phyloP scores from a whole-genome alignment of 2,329 filamentous ascomycete genomes.

The Fusarium annulatum region DNA sequence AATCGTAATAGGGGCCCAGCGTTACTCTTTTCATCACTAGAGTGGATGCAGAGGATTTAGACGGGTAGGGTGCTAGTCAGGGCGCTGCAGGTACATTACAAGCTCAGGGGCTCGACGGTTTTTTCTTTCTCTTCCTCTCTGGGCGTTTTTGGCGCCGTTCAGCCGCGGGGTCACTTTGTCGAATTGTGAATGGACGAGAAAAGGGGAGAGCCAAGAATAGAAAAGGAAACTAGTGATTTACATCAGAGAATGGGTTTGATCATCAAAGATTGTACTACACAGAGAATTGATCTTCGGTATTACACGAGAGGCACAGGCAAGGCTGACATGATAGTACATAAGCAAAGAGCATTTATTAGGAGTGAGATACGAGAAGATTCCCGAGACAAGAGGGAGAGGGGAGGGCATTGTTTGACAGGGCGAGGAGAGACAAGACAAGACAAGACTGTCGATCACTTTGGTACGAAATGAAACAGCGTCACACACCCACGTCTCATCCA shows the following conservation, averaged over 20 bases:
- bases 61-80: not conserved
- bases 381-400: slow-evolving; percentile 6
- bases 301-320: slow-evolving; percentile 1
- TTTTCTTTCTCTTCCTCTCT: not conserved
- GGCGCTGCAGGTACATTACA: slow-evolving; percentile 6
- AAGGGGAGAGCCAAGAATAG: slow-evolving; percentile 21
- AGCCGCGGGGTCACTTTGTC: slow-evolving; percentile 26
- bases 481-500: slow-evolving; percentile 11
- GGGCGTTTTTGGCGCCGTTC: slow-evolving; percentile 25
- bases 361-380: not conserved
- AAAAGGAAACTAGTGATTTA: slow-evolving; percentile 2
- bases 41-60: not conserved
- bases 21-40: slow-evolving; percentile 12
- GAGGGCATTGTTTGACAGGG: not conserved
- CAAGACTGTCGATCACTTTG: slow-evolving; percentile 23
- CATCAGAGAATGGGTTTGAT: not conserved
- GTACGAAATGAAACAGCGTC: slow-evolving; percentile 26
- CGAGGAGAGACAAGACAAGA: slow-evolving; percentile 5
- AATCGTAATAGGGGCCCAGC: slow-evolving; percentile 15
- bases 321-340: slow-evolving; percentile 7
- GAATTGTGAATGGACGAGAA: slow-evolving; percentile 8
- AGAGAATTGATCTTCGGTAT: not conserved
- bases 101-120: slow-evolving; percentile 34
- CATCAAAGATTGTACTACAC: not conserved
- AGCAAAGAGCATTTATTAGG: not conserved